A percentile compares a stretch with the other conserved stretches of the same genome.
phyloP scores from a whole-genome alignment of 106 monocot genomes.

The Acorus calamus region DNA sequence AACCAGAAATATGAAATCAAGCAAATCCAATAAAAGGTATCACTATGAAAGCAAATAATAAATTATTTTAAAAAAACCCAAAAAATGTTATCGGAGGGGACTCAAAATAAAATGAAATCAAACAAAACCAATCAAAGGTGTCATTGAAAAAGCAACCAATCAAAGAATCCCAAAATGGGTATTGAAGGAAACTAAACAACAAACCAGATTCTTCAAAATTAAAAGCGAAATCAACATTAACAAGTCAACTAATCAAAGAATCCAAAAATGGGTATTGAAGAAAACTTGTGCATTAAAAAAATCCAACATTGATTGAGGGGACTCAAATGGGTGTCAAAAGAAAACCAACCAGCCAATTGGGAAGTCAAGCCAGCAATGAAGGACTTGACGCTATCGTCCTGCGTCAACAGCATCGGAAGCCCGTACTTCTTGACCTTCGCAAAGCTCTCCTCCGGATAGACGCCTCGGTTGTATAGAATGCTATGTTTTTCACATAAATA shows the following conservation, averaged over 20 bases:
- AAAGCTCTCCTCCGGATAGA: slow-evolving; percentile 92
- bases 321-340: neutral
- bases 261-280: neutral
- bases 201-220: neutral
- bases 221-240: neutral
- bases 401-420: slow-evolving; percentile 77
- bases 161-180: neutral
- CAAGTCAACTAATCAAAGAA: neutral
- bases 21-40: neutral
- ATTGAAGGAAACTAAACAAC: neutral
- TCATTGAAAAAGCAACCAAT: neutral
- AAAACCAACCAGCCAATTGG: slow-evolving; percentile 57
- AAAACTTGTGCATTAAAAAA: neutral
- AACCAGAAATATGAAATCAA: neutral
- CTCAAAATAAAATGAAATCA: neutral
- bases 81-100: neutral
- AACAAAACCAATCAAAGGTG: neutral
- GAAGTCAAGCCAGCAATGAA: slow-evolving; percentile 66
- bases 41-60: neutral
- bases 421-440: slow-evolving; percentile 96
- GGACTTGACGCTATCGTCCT: slow-evolving; percentile 84
- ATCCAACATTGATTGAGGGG: neutral
- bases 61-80: neutral
- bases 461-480: slow-evolving; percentile 87
- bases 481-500: slow-evolving; percentile 17